Conservation (phyloP, 208 protist genomes). For the Plasmodiophora brassicae region DNA sequence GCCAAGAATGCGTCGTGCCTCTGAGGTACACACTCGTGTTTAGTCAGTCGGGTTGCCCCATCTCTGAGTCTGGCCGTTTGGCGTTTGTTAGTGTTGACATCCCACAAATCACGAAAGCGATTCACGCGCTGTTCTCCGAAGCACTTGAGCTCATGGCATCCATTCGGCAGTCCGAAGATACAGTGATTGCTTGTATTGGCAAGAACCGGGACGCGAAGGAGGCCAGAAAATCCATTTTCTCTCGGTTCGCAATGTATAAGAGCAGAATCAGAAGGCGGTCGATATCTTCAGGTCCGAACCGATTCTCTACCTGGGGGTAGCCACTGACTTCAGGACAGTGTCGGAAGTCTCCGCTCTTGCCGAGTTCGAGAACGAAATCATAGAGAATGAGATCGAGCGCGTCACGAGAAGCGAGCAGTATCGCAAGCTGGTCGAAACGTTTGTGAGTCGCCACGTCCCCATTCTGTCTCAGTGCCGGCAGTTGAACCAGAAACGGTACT, state of each 20-base stretch:
- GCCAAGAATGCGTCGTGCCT: not conserved
- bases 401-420: not conserved
- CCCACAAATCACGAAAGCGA: not conserved
- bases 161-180: not conserved
- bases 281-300: too few species aligned
- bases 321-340: too few species aligned
- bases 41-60: too few species aligned
- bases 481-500: not conserved
- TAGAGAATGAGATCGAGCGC: not conserved
- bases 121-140: not conserved
- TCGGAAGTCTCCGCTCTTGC: too few species aligned
- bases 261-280: too few species aligned
- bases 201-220: too few species aligned
- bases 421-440: not conserved
- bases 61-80: too few species aligned
- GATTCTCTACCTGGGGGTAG: too few species aligned
- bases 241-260: too few species aligned
- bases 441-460: not conserved
- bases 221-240: too few species aligned
- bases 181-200: too few species aligned
- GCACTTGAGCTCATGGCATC: not conserved
- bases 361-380: conserved; percentile 26
- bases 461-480: not conserved
- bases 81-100: not conserved
- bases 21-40: not conserved